These are phyloP conservation scores for Hydrangea macrophylla DNA, from an alignment of 148 eudicot genomes.

Conservation along the genomic window DNA sequence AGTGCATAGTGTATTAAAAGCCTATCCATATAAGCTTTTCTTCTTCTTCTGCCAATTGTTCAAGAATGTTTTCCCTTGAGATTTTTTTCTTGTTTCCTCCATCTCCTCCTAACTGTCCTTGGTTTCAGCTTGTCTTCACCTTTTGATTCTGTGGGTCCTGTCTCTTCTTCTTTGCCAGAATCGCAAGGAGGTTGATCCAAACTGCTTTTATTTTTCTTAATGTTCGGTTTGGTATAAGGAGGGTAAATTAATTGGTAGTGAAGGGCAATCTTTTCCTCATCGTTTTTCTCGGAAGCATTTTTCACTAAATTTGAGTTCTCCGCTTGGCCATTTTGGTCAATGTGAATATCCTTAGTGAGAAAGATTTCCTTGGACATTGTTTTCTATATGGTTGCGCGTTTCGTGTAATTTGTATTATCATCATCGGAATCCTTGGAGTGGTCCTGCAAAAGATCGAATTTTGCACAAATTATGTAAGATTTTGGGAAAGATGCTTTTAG, in stretches of 20 bases:
- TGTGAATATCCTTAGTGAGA: conserved; percentile 17
- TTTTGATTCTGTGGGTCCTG: conserved; percentile 7
- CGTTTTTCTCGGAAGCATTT: conserved; percentile 22
- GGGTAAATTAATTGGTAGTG: conserved; percentile 31
- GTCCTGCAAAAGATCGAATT: conserved; percentile 23
- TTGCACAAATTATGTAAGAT: not conserved
- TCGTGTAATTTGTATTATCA: conserved; percentile 6
- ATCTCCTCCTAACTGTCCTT: conserved; percentile 63
- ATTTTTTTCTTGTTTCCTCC: conserved; percentile 21
- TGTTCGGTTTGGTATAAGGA: conserved; percentile 39
- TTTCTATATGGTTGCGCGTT: too few species aligned
- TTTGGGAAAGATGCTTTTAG: too few species aligned
- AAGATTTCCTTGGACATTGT: not conserved
- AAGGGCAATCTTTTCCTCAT: conserved; percentile 26
- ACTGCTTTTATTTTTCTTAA: not conserved
- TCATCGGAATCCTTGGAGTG: conserved; percentile 10
- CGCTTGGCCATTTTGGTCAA: conserved; percentile 2
- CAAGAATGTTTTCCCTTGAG: too few species aligned
- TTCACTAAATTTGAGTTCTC: not conserved
- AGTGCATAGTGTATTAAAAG: conserved; percentile 20
- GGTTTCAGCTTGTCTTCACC: conserved; percentile 31
- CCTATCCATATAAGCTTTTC: conserved; percentile 25
- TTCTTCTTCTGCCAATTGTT: conserved; percentile 19
- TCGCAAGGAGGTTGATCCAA: not conserved
- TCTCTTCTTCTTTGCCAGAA: too few species aligned